Conservation (phyloP, 371 early-diverging fungal genomes). For the Rozella allomycis region DNA sequence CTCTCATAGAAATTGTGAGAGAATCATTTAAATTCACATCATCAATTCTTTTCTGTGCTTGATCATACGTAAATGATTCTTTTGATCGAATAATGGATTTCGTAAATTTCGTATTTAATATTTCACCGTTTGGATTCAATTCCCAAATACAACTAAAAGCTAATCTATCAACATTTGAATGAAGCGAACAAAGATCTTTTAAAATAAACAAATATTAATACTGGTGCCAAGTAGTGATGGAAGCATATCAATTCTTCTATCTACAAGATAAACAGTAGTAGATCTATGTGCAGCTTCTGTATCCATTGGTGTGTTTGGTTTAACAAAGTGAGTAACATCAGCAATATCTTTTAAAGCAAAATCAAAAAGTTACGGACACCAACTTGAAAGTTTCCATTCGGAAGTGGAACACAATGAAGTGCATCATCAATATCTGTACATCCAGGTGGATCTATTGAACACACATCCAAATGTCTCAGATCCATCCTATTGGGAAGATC, state of each 20-base stretch:
- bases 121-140: constrained; percentile 47
- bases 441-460: constrained; percentile 97
- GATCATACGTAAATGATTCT: constrained; percentile 88
- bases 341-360: constrained; percentile 51
- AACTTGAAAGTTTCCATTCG: constrained; percentile 71
- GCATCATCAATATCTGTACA: constrained; percentile 99
- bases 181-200: constrained; percentile 64
- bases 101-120: constrained; percentile 43
- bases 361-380: constrained; percentile 47
- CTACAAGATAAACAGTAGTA: constrained; percentile 84
- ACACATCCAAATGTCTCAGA: constrained; percentile 56
- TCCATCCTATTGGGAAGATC: constrained; percentile 55
- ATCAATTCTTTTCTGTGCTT: constrained; percentile 84
- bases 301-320: constrained; percentile 61
- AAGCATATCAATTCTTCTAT: constrained; percentile 93
- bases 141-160: constrained; percentile 71
- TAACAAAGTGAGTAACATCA: constrained; percentile 93
- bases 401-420: constrained; percentile 55
- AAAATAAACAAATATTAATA: constrained; percentile 7
- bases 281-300: constrained; percentile 67
- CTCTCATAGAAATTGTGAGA: constrained; percentile 47
- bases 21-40: constrained; percentile 32
- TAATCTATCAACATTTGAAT: constrained; percentile 68
- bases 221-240: constrained; percentile 66
- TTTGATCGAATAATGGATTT: constrained; percentile 84